Evolutionary conservation across 2,329 filamentous ascomycete species (phyloP).

Genomic region (Stagonosporopsis cucurbitacearum): DNA sequence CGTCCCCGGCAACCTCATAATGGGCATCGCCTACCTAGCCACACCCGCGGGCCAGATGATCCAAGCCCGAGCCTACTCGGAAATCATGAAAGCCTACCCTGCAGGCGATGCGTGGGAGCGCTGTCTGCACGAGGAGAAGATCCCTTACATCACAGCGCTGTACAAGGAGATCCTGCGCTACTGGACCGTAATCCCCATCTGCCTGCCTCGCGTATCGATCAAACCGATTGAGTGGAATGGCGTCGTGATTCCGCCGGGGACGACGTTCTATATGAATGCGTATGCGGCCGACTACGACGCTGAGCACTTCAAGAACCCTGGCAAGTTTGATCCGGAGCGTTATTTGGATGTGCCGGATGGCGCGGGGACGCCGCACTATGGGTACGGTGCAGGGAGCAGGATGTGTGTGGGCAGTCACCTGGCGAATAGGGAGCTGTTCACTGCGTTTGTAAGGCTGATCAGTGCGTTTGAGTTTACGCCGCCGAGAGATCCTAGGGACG

Average conservation of each 20-base stretch:
- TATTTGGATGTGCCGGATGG: slow-evolving; percentile 62
- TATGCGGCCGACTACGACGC: slow-evolving; percentile 78
- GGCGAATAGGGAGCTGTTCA: slow-evolving; percentile 51
- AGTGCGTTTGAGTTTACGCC: slow-evolving; percentile 55
- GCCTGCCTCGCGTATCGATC: slow-evolving; percentile 73
- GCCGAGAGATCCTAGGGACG: slow-evolving; percentile 49
- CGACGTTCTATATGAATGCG: slow-evolving; percentile 80
- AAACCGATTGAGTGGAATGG: slow-evolving; percentile 75
- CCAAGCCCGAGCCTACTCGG: slow-evolving; percentile 71
- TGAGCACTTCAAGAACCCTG: slow-evolving; percentile 68
- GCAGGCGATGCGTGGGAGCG: slow-evolving; percentile 77
- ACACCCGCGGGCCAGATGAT: slow-evolving; percentile 71
- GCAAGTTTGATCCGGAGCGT: slow-evolving; percentile 72
- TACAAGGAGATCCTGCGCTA: slow-evolving; percentile 80
- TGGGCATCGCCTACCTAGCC: slow-evolving; percentile 79
- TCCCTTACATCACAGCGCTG: slow-evolving; percentile 77
- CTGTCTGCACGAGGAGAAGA: slow-evolving; percentile 75
- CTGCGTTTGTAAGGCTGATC: slow-evolving; percentile 58
- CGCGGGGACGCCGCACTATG: slow-evolving; percentile 57
- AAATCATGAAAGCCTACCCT: slow-evolving; percentile 75
- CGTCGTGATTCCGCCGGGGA: slow-evolving; percentile 73
- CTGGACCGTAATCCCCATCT: slow-evolving; percentile 82
- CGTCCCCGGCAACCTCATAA: slow-evolving; percentile 78
- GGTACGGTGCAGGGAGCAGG: slow-evolving; percentile 56
- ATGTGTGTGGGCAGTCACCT: slow-evolving; percentile 57